Evolutionary conservation across 1,139 yeast genomes (phyloP).

Genomic region (Zygosaccharomyces pseudobailii): DNA sequence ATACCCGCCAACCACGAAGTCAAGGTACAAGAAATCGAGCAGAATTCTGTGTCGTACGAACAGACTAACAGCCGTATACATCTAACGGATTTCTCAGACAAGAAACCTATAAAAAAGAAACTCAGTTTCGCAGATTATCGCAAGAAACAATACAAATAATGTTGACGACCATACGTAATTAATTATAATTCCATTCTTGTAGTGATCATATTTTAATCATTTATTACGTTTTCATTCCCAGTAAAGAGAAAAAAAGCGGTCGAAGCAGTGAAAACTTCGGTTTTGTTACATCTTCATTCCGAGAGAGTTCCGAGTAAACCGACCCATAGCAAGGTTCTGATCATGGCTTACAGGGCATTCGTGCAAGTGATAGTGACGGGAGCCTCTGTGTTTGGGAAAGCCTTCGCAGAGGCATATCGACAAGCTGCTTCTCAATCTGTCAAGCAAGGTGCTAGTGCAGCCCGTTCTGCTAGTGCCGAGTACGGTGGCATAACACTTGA

Average conservation of each 20-base stretch:
- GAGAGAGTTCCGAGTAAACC: background rate
- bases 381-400: conserved; percentile 91
- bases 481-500: conserved; percentile 75
- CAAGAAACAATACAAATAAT: conserved; percentile 42
- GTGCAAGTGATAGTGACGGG: conserved; percentile 91
- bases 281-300: background rate
- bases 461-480: conserved; percentile 46
- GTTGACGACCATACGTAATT: background rate
- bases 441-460: conserved; percentile 56
- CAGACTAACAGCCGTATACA: conserved; percentile 1
- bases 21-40: conserved; percentile 5
- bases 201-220: background rate
- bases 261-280: background rate
- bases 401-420: conserved; percentile 93
- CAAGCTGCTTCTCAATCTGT: conserved; percentile 91
- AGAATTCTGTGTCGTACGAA: background rate
- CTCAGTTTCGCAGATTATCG: conserved; percentile 80
- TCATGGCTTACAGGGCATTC: conserved; percentile 80
- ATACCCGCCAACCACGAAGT: conserved; percentile 5
- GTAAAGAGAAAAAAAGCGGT: background rate
- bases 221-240: background rate
- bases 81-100: conserved; percentile 9
- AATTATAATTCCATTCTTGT: background rate
- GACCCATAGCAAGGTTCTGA: background rate
- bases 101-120: conserved; percentile 44